Percentiles rank a stretch among this genome's conserved stretches.
These are phyloP conservation scores for Cantharellus anzutake DNA, from an alignment of 768 basidiomycete genomes.

Conservation along the genomic window DNA sequence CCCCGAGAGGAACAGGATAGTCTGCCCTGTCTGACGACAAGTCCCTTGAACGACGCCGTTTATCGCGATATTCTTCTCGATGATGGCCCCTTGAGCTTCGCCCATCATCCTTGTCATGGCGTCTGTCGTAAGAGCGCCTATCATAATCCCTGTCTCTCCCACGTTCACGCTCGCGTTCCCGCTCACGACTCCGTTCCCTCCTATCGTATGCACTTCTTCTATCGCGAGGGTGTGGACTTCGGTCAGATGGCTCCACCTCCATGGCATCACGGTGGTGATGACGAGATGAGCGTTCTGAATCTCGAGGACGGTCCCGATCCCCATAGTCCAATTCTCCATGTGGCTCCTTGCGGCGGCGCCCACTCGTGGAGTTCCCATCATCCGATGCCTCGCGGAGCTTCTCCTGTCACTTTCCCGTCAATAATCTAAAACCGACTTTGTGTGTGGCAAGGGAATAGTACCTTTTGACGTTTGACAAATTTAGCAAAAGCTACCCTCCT, in stretches of 20 bases:
- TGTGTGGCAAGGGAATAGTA: conserved; percentile 13
- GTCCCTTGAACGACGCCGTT: conserved; percentile 15
- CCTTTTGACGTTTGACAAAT: conserved; percentile 82
- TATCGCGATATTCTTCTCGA: conserved; percentile 13
- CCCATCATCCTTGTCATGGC: conserved; percentile 13
- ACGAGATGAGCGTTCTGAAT: conserved; percentile 10
- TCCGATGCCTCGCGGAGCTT: conserved; percentile 52
- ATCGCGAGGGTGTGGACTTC: conserved; percentile 6
- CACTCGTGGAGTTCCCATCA: conserved; percentile 63
- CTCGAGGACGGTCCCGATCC: conserved; percentile 17
- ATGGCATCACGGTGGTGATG: conserved; percentile 5
- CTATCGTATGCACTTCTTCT: conserved; percentile 14
- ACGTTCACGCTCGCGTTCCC: conserved; percentile 10
- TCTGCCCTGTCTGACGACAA: neutral
- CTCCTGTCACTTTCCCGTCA: conserved; percentile 29
- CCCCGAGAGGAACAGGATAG: neutral
- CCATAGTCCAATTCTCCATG: conserved; percentile 11
- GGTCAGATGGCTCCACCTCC: conserved; percentile 23
- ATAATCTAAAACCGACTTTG: neutral
- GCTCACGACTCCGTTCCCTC: conserved; percentile 28
- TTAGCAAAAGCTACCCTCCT: conserved; percentile 69
- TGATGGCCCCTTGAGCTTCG: conserved; percentile 2
- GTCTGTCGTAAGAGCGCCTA: neutral
- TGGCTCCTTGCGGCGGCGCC: conserved; percentile 66
- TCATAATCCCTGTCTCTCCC: conserved; percentile 6